Conservation (phyloP, 2,329 filamentous ascomycete genomes). For the Pseudogymnoascus verrucosus region DNA sequence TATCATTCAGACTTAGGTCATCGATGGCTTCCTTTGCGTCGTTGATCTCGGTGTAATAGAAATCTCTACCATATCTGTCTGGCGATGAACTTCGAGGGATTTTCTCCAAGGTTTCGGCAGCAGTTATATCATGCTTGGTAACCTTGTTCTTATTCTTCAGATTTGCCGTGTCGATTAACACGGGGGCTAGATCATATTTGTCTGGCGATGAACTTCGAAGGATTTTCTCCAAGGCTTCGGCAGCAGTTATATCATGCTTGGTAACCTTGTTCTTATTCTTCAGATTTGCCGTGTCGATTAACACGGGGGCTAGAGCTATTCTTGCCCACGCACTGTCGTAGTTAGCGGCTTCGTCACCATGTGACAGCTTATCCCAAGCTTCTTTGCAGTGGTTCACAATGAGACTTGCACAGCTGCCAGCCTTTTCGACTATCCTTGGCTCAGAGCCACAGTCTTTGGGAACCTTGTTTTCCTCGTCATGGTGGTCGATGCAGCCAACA, state of each 20-base stretch:
- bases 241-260: conserved; percentile 49
- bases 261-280: conserved; percentile 56
- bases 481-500: conserved; percentile 67
- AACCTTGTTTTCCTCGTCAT: conserved; percentile 60
- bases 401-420: conserved; percentile 67
- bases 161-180: conserved; percentile 66
- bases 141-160: conserved; percentile 57
- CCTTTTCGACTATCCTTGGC: conserved; percentile 55
- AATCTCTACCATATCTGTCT: conserved; percentile 43
- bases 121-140: conserved; percentile 50
- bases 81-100: conserved; percentile 30
- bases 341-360: conserved; percentile 32
- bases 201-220: conserved; percentile 26
- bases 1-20: conserved; percentile 51
- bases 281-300: conserved; percentile 67
- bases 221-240: conserved; percentile 48
- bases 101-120: conserved; percentile 51
- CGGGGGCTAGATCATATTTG: conserved; percentile 52
- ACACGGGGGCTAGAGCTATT: conserved; percentile 60
- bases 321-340: conserved; percentile 39
- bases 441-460: conserved; percentile 35
- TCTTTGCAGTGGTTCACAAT: conserved; percentile 51
- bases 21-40: conserved; percentile 62
- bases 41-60: conserved; percentile 52
- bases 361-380: conserved; percentile 48